phyloP scores from a whole-genome alignment of 2,329 filamentous ascomycete genomes.

The Ascocoryne sarcoides region DNA sequence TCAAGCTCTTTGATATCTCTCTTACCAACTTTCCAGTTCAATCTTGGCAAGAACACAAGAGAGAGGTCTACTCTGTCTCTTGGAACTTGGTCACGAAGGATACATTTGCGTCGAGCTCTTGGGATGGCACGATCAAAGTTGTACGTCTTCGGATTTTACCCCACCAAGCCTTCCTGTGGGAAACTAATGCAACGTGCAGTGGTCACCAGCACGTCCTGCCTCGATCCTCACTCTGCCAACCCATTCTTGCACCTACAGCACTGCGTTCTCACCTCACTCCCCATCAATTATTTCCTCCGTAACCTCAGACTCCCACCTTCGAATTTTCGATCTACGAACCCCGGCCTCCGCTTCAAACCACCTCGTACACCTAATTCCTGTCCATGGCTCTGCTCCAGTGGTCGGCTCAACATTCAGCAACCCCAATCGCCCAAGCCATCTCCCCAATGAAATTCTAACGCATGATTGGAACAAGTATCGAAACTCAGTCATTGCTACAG shows the following conservation, averaged over 20 bases:
- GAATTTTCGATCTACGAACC: slow-evolving; percentile 85
- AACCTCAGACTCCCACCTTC: slow-evolving; percentile 78
- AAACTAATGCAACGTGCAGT: slow-evolving; percentile 38
- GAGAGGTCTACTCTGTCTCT: slow-evolving; percentile 84
- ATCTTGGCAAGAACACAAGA: slow-evolving; percentile 86
- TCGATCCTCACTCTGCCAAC: slow-evolving; percentile 82
- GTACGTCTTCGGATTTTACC: slow-evolving; percentile 32
- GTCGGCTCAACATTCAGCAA: slow-evolving; percentile 23
- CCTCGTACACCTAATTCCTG: slow-evolving; percentile 72
- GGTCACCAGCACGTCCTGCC: slow-evolving; percentile 68
- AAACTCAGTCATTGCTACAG: slow-evolving; percentile 74
- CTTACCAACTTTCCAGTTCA: slow-evolving; percentile 77
- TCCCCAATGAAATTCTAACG: slow-evolving; percentile 74
- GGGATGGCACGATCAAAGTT: slow-evolving; percentile 94
- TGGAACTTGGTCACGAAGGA: slow-evolving; percentile 93
- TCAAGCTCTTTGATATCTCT: slow-evolving; percentile 86
- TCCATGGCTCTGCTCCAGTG: slow-evolving; percentile 52
- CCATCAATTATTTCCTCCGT: slow-evolving; percentile 80
- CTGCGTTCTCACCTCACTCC: slow-evolving; percentile 82
- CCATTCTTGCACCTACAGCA: slow-evolving; percentile 88
- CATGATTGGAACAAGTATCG: slow-evolving; percentile 99
- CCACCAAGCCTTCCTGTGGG: slow-evolving; percentile 3
- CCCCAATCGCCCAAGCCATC: slow-evolving; percentile 28
- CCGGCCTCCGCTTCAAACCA: slow-evolving; percentile 83
- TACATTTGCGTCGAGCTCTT: slow-evolving; percentile 82